Evolutionary conservation across 345 rosid genomes (phyloP), one percentile per base, ranked within the genome.

Genomic region (Melastoma malabathricum): DNA sequence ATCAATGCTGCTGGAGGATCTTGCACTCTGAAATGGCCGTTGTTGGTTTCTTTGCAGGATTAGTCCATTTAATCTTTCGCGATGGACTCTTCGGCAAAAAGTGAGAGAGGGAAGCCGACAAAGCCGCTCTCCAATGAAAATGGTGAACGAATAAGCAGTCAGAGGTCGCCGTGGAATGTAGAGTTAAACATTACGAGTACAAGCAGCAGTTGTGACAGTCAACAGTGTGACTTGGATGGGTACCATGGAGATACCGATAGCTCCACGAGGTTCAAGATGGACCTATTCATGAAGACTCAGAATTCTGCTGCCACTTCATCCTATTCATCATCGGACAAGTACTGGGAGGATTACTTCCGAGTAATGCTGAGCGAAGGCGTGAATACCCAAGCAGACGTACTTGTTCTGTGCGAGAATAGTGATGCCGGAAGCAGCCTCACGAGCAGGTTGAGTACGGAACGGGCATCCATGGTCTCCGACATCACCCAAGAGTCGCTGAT

Each of bases 401-500:
- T 44, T 10, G 19, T 14, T 47, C 43, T 52, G 55, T 65, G 29
- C 19, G 15, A 72, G 50, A 31, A 31, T 31, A 31, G 38, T 31
- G 38, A 31, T 31, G 5, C 10, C 10, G 38, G 54, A 20, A 48
- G 67, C 50, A 66, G 18, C 18, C 1, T 55, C 47, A 4, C 51
- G 44, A 44, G 69, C 39, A 8, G 34, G 23, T 50, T 56, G 13
- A 52, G 50, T 62, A 44, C 51, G 2, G 19, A 68, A 58, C 48
- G 52, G 4, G 22, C 65, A 19, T 67, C 71, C 52, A 74, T 70
- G 46, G 60, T 65, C 62, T 62, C 85, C 43, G 81, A 72, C 61
- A 50, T 51, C 41, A 59, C 67, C 16, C 62, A 50, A 9, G 78
- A 67, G 57, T 70, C 79, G 6, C 52, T 19, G 13, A 57, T 23